Evolutionary conservation across 2,329 filamentous ascomycete genomes (phyloP).

Genomic region (Tolypocladium amazonense): DNA sequence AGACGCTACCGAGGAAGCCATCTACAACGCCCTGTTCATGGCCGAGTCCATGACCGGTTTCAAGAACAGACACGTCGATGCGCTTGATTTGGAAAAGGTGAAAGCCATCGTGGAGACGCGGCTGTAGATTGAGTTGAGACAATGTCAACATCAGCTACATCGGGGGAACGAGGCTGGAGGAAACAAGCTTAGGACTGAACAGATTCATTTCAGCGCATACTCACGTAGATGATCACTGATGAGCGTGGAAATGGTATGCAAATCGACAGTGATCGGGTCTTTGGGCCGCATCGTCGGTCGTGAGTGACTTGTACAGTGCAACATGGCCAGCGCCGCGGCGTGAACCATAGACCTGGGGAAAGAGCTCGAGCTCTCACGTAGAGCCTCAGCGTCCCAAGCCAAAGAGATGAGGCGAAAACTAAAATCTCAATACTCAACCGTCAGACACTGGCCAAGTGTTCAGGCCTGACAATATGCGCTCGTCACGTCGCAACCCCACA

Average conservation of each 20-base stretch:
- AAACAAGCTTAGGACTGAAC: too few relatives aligned
- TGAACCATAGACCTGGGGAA: background rate
- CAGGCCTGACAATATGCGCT: background rate
- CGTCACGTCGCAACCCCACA: background rate
- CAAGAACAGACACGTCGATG: conserved; percentile 36
- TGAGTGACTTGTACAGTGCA: background rate
- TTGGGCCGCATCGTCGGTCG: background rate
- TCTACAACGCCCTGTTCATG: conserved; percentile 53
- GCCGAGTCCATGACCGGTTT: conserved; percentile 48
- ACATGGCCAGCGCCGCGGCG: background rate
- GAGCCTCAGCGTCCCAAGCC: background rate
- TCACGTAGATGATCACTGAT: background rate
- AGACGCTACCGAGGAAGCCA: conserved; percentile 54
- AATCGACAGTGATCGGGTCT: background rate
- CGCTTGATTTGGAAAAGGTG: conserved; percentile 34
- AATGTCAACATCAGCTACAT: background rate
- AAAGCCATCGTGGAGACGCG: conserved; percentile 34
- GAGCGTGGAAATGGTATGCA: background rate
- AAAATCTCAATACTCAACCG: background rate
- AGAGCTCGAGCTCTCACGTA: background rate
- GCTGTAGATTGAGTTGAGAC: conserved; percentile 4
- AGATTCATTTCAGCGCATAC: background rate
- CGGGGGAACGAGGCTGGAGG: too few relatives aligned
- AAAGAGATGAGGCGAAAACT: background rate
- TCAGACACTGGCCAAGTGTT: background rate